Conservation (phyloP, 441 rosid species). For the Capsella rubella region DNA sequence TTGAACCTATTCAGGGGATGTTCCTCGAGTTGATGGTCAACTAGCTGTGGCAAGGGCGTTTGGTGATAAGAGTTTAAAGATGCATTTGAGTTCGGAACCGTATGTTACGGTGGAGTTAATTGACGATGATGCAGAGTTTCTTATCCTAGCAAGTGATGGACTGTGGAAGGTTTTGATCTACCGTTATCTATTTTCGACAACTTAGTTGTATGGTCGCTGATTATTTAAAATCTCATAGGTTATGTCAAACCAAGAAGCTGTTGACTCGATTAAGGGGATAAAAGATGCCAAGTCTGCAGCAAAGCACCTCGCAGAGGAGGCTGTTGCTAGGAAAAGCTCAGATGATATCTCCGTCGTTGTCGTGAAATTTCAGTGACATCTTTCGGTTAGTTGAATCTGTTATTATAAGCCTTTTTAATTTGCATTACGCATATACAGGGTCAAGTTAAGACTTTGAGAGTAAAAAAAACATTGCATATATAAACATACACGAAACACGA, state of each 20-base stretch:
- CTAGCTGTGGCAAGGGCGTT: conserved; percentile 95
- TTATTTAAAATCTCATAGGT: conserved; percentile 52
- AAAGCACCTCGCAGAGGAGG: conserved; percentile 80
- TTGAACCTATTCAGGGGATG: conserved; percentile 69
- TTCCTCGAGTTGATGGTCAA: conserved; percentile 90
- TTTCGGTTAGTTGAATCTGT: conserved; percentile 33
- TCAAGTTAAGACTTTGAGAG: not conserved
- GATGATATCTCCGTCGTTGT: conserved; percentile 91
- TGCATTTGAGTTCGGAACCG: conserved; percentile 92
- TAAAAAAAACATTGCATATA: not conserved
- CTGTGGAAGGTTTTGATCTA: conserved; percentile 75
- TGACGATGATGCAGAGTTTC: conserved; percentile 63
- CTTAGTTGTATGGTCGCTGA: conserved; percentile 22
- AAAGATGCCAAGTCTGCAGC: conserved; percentile 89
- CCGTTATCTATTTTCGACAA: conserved; percentile 9
- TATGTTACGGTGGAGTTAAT: conserved; percentile 60
- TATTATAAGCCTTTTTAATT: not conserved
- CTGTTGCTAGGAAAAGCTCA: conserved; percentile 67
- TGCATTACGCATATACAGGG: not conserved
- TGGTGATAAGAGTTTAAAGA: conserved; percentile 87
- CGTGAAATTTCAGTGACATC: conserved; percentile 62
- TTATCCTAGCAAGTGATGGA: conserved; percentile 92
- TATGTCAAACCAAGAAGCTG: conserved; percentile 89
- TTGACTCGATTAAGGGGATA: conserved; percentile 61
- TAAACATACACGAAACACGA: conserved; percentile 17